Conservation (phyloP, 805 yeast genomes). For the Yamadazyma phyllophila region DNA sequence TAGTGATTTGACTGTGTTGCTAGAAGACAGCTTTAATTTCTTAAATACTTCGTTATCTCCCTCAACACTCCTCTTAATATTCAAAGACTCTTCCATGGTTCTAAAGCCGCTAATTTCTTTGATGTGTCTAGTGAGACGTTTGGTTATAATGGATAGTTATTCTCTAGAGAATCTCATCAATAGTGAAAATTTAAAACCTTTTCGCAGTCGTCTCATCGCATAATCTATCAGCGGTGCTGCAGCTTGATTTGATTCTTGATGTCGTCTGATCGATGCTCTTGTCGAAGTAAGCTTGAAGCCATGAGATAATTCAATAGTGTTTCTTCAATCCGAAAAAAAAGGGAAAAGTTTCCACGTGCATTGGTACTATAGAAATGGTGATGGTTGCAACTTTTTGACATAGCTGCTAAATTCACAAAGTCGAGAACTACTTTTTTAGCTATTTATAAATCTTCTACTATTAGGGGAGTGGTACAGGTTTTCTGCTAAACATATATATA, state of each 20-base stretch:
- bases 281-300: background rate
- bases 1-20: slow-evolving; percentile 4
- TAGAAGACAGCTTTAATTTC: background rate
- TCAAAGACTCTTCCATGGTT: background rate
- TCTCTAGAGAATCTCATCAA: slow-evolving; percentile 10
- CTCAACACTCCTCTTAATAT: slow-evolving; percentile 2
- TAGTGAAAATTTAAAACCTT: slow-evolving; percentile 5
- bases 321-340: background rate
- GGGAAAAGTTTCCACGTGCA: background rate
- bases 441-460: too few relatives aligned
- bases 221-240: background rate
- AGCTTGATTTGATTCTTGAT: background rate
- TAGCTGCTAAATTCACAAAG: too few relatives aligned
- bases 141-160: slow-evolving; percentile 14
- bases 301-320: background rate
- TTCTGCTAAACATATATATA: too few relatives aligned
- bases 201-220: slow-evolving; percentile 1
- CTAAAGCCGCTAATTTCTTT: background rate
- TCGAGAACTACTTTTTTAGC: too few relatives aligned
- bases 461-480: too few relatives aligned
- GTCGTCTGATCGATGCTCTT: background rate
- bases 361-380: too few relatives aligned
- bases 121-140: slow-evolving; percentile 8
- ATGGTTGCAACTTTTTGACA: too few relatives aligned
- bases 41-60: background rate